Conservation (phyloP, 2,329 filamentous ascomycete genomes). For the Mariannaea sp. region DNA sequence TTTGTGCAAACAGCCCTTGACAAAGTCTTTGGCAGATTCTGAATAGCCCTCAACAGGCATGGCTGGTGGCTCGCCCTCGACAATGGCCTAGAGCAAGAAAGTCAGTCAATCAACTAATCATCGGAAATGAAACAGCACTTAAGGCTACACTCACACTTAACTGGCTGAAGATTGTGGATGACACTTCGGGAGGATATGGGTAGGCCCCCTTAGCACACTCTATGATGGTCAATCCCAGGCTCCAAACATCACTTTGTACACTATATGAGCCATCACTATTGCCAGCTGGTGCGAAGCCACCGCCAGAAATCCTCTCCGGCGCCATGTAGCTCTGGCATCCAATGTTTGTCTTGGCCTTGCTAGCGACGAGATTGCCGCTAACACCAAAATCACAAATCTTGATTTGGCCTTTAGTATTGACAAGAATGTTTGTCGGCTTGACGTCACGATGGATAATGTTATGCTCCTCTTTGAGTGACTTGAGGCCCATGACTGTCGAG, state of each 20-base stretch:
- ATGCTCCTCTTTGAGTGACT: constrained; percentile 93
- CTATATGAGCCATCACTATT: constrained; percentile 85
- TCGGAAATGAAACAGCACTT: neutral
- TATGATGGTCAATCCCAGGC: constrained; percentile 89
- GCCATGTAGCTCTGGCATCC: constrained; percentile 99
- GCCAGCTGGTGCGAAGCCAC: constrained; percentile 73
- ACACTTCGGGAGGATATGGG: constrained; percentile 95
- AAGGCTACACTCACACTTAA: constrained; percentile 75
- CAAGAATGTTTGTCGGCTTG: constrained; percentile 97
- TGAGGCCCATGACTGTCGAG: constrained; percentile 87
- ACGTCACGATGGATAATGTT: constrained; percentile 99
- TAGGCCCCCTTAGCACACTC: constrained; percentile 95
- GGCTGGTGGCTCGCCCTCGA: constrained; percentile 92
- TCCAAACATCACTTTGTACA: constrained; percentile 98
- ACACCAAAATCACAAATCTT: constrained; percentile 99
- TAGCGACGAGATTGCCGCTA: constrained; percentile 93
- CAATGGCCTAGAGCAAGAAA: constrained; percentile 73
- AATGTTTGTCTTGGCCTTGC: constrained; percentile 98
- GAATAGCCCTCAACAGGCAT: constrained; percentile 82
- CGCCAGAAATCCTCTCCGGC: constrained; percentile 90
- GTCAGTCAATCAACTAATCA: too few relatives aligned
- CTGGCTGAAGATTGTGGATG: constrained; percentile 98
- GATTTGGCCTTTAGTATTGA: constrained; percentile 87
- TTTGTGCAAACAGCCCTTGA: constrained; percentile 89
- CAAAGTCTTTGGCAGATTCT: constrained; percentile 81